Evolutionary conservation across 2,329 filamentous ascomycete genomes (phyloP), one percentile per base, ranked within the genome.

Genomic region (Trichoderma aggressivum): DNA sequence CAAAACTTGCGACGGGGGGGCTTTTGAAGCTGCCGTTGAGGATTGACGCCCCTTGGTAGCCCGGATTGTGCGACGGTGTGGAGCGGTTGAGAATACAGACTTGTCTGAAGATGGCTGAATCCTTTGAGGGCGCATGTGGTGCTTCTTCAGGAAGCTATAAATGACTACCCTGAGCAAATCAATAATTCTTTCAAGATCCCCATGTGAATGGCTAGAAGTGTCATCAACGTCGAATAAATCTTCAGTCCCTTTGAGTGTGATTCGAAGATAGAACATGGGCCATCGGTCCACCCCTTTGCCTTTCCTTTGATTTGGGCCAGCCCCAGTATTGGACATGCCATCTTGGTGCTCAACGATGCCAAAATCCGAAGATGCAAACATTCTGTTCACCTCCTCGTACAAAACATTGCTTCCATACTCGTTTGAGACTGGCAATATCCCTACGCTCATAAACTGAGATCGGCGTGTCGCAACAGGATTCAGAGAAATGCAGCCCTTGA

Each of bases 231-330:
- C 79, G n/a, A 84, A 80, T 2, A 79, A 32, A n/a, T 81, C 79
- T 2, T 76, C 72, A 12, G 71, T 70, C 59, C 60, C 68, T 26
- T 69, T 70, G 50, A 86, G 76, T 2, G 84, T 81, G 43, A 97
- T 87, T 32, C 88, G 88, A n/a, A 98, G 81, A 75, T 90, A 92
- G 76, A 97, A 98, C 90, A 95, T 95, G 0, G 95, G 94, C 90
- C 93, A 96, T 64, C 89, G 87, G 76, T 98, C 94, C 11, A 94
- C 83, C 0, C 89, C 86, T 77, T 93, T 95, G 56, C 84, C 86
- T 14, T 81, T 80, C 76, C 84, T 89, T 47, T 43, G 11, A 26
- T 18, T 53, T n/a, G 74, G 28, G 10, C 28, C 55, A 8, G n/a
- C 14, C 39, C 18, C 21, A 16, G 56, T 32, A 10, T 7, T n/a